Base-by-base conservation (phyloP, 2,329 filamentous ascomycete genomes). In the Claviceps humidiphila region DNA sequence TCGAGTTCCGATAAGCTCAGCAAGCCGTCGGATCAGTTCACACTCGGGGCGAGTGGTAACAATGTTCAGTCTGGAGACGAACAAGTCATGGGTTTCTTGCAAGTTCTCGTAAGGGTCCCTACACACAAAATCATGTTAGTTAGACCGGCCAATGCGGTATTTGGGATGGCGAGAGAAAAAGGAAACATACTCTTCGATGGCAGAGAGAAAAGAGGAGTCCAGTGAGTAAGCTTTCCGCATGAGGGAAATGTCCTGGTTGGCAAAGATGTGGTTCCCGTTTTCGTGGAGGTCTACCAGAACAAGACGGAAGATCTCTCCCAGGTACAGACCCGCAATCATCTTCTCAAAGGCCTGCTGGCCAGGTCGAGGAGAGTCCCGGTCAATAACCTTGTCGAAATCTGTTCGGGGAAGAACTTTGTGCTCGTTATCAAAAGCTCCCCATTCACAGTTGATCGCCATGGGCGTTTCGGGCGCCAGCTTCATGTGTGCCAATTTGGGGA, bases 371-470 rank as follows among this genome's bases (percentile, higher is more conserved):
- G 90, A 96, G 62, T 93, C 85, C 60, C 87, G 83, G 73, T 97
- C 91, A 63, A 97, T 88, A 59, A 84, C 81, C 55, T 87, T 74
- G 66, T 97, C 91, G 69, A 93, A 96, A 53, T 80, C 80, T 26
- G 90, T 95, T 51, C 82, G 80, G 13, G 90, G 90, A 13, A 96
- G 82, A 51, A 96, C 85, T 62, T 85, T 78, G 72, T 91, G 85
- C 69, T 95, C 87, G 68, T 95, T 95, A 69, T 96, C 91, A 64
- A 97, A 96, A 38, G 91, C 90, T 58, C 91, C 91, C 80, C 90
- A 96, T 69, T 97, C 91, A 74, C 90, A 96, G 75, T 96, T 96
- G 73, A 97, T 95, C 50, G 89, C 89, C 77, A 96, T 94, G 47
- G 85, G 89, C 55, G 82, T 82, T 56, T 93, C 83, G 0, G 88